These are phyloP conservation scores for Talaromyces sp. DNA, from an alignment of 2,329 filamentous ascomycete genomes.

Conservation along the genomic window DNA sequence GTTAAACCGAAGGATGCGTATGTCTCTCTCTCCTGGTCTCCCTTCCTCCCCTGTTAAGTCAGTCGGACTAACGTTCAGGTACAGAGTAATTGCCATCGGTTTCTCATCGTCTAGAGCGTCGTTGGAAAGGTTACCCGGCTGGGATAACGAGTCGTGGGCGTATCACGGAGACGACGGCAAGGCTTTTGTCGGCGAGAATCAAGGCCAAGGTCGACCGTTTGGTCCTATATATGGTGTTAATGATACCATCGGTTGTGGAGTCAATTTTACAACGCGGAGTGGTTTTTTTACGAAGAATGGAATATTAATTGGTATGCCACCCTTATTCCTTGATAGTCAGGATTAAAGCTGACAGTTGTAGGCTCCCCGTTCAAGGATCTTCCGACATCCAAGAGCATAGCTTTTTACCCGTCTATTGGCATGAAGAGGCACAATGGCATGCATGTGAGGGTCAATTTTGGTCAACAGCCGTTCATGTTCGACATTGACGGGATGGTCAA, in stretches of 20 bases:
- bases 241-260: slow-evolving; percentile 64
- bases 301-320: slow-evolving; percentile 52
- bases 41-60: too few relatives aligned
- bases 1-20: slow-evolving; percentile 68
- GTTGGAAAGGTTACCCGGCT: slow-evolving; percentile 62
- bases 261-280: slow-evolving; percentile 61
- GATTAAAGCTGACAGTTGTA: slow-evolving; percentile 34
- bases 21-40: slow-evolving; percentile 25
- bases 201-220: slow-evolving; percentile 56
- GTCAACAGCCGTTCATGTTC: slow-evolving; percentile 75
- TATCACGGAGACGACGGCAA: slow-evolving; percentile 67
- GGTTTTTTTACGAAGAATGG: slow-evolving; percentile 69
- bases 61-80: not conserved
- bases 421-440: slow-evolving; percentile 63
- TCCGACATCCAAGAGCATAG: slow-evolving; percentile 32
- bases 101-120: slow-evolving; percentile 61
- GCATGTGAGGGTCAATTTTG: slow-evolving; percentile 62
- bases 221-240: slow-evolving; percentile 59
- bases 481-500: slow-evolving; percentile 85
- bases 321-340: not conserved
- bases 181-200: slow-evolving; percentile 59
- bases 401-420: slow-evolving; percentile 58
- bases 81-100: slow-evolving; percentile 54
- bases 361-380: slow-evolving; percentile 56
- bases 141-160: slow-evolving; percentile 65